These are phyloP conservation scores for Aspergillus baeticus DNA, from an alignment of 495 filamentous ascomycete genomes.

Conservation along the genomic window DNA sequence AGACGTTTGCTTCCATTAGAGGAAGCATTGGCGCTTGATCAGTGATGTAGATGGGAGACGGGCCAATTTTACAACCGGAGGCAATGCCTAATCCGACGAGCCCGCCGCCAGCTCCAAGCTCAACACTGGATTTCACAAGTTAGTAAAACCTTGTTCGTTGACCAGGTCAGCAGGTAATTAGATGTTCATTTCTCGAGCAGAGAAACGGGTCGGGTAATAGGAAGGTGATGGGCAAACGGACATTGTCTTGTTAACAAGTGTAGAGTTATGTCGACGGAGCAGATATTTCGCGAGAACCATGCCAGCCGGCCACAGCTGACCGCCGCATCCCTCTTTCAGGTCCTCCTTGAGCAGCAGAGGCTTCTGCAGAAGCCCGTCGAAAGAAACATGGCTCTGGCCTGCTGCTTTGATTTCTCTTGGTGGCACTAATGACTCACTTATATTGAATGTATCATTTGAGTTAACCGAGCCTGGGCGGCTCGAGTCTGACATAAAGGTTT, in stretches of 20 bases:
- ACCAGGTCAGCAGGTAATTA: too few relatives aligned
- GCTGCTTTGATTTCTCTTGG: constrained; percentile 64
- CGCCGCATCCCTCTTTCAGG: constrained; percentile 82
- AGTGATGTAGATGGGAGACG: constrained; percentile 65
- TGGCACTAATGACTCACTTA: constrained; percentile 69
- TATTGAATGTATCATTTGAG: constrained; percentile 20
- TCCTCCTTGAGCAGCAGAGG: constrained; percentile 82
- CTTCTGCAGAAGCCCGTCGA: constrained; percentile 67
- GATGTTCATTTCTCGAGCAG: not conserved
- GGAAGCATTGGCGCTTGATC: constrained; percentile 82
- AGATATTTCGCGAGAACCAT: constrained; percentile 84
- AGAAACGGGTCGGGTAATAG: constrained; percentile 7
- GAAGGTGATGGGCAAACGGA: constrained; percentile 45
- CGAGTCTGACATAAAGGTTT: constrained; percentile 1
- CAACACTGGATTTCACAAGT: constrained; percentile 59
- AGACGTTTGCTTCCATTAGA: constrained; percentile 81
- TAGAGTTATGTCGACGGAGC: constrained; percentile 62
- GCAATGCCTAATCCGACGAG: constrained; percentile 63
- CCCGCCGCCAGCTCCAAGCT: constrained; percentile 89
- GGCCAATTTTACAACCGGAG: constrained; percentile 32
- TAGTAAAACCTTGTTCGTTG: not conserved
- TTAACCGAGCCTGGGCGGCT: constrained; percentile 17
- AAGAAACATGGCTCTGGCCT: constrained; percentile 60
- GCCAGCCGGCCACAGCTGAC: constrained; percentile 91
- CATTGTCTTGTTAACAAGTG: constrained; percentile 68